Evolutionary conservation across 768 basidiomycete genomes (phyloP), one percentile per base, ranked within the genome.

Genomic region (Kwoniella sp.): DNA sequence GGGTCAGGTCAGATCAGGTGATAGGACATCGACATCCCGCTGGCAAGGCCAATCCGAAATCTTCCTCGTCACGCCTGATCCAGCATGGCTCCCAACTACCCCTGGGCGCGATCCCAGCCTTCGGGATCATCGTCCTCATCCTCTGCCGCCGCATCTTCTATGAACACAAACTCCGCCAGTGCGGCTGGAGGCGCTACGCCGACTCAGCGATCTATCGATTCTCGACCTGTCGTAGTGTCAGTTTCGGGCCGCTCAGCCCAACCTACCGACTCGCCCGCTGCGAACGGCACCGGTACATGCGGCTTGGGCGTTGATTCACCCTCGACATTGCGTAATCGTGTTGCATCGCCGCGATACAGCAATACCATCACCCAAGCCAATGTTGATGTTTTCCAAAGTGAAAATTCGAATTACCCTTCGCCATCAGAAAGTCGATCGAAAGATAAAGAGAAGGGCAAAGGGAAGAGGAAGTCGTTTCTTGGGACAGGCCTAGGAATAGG

Each of bases 61-160:
- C n/a, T n/a, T n/a, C n/a, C n/a, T n/a, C n/a, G n/a, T n/a, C n/a
- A n/a, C n/a, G n/a, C n/a, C n/a, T 49, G 19, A 21, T 15, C 30
- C 61, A 26, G 10, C 24, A 67, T 63, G 65, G 56, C 60, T 6
- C 60, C 60, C n/a, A 24, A 47, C 12, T 63, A 63, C 30, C 60
- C 65, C 1, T 67, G 48, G 40, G 25, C 48, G 29, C 60, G 60
- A 13, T 36, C 33, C 40, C 49, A 51, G 13, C 65, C 64, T 6
- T 48, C 58, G 9, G 47, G 47, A 27, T 36, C 48, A n/a, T 60
- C 58, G 1, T 65, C 64, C 12, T 66, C 64, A 12, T 46, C 50
- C 27, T 24, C 57, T 9, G 26, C 24, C 26, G 21, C 51, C 22
- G 40, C 56, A n/a, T n/a, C n/a, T n/a, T n/a, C n/a, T n/a, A n/a